phyloP scores from a whole-genome alignment of 1,139 yeast species.

The Arxiozyma telluris region DNA sequence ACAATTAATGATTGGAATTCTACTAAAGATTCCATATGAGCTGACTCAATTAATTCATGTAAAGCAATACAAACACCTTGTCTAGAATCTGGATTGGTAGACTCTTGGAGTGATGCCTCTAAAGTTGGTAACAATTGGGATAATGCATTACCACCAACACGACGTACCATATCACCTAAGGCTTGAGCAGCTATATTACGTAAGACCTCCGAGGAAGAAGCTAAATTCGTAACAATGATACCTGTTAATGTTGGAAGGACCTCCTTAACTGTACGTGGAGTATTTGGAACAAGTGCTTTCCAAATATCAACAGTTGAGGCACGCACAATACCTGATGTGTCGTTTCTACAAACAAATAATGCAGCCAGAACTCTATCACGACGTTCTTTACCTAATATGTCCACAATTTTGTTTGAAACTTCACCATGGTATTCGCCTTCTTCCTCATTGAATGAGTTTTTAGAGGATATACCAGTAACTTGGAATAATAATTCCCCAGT shows the following conservation, averaged over 20 bases:
- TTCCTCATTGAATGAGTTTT: constrained; percentile 57
- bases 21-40: constrained; percentile 52
- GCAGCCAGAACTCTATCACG: constrained; percentile 80
- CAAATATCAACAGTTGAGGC: constrained; percentile 91
- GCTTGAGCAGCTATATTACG: constrained; percentile 89
- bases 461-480: constrained; percentile 74
- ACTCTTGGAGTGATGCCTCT: constrained; percentile 50
- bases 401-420: constrained; percentile 60
- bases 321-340: constrained; percentile 79
- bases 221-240: constrained; percentile 72
- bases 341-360: constrained; percentile 88
- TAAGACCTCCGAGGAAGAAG: constrained; percentile 68
- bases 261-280: constrained; percentile 93
- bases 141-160: constrained; percentile 88
- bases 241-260: constrained; percentile 77
- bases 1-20: constrained; percentile 65
- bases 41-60: constrained; percentile 72
- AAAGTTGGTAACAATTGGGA: constrained; percentile 79
- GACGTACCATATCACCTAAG: constrained; percentile 87
- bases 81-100: constrained; percentile 68
- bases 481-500: constrained; percentile 96
- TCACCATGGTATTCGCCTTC: constrained; percentile 49
- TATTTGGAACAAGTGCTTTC: constrained; percentile 93
- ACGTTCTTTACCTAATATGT: constrained; percentile 76
- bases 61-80: constrained; percentile 96